Evolutionary conservation across 257 asterid species (phyloP), one percentile per base, ranked within the genome.

Genomic region (Fraxinus cuspidata): DNA sequence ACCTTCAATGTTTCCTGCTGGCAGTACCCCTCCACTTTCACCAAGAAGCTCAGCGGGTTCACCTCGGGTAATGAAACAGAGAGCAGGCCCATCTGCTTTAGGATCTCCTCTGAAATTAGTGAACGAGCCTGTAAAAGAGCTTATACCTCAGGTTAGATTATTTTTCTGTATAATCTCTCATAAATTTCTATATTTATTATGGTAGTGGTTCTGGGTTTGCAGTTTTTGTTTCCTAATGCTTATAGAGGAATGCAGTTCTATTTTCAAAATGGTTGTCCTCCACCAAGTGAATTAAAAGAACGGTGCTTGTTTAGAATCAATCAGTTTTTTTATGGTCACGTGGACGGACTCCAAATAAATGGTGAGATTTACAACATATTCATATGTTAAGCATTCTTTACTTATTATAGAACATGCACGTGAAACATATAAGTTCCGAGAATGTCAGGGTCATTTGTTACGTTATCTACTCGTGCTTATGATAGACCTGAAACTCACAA

Each of bases 21-120:
- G 99, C 63, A 96, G 99, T 85, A 90, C 99, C 7, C 99, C 99
- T 27, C 99, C 99, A 75, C 99, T 93, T 85, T 96, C 99, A 71
- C 99, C 99, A n/a, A 93, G 99, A 86, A 93, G 97, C 80, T 96
- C 99, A 64, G 81, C 96, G 37, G 98, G 98, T 70, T 96, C 99
- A 42, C 99, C 99, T 81, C 91, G 98, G 83, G 86, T 87, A 71
- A 75, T 82, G 84, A 96, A 92, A 88, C 99, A 89, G 29, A 90
- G 97, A 88, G 87, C 93, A 32, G 97, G 94, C 66, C 97, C 91
- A 32, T 93, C 98, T 76, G 87, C 89, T 77, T 88, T 96, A 74
- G 90, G 94, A 69, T 96, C 98, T 75, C 95, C 98, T 81, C 85
- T 93, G 83, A 93, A 93, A 86, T 79, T 92, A 79, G 86, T 92